phyloP scores from a whole-genome alignment of 2,329 filamentous ascomycete genomes.

The Aspergillus thermomutatus region DNA sequence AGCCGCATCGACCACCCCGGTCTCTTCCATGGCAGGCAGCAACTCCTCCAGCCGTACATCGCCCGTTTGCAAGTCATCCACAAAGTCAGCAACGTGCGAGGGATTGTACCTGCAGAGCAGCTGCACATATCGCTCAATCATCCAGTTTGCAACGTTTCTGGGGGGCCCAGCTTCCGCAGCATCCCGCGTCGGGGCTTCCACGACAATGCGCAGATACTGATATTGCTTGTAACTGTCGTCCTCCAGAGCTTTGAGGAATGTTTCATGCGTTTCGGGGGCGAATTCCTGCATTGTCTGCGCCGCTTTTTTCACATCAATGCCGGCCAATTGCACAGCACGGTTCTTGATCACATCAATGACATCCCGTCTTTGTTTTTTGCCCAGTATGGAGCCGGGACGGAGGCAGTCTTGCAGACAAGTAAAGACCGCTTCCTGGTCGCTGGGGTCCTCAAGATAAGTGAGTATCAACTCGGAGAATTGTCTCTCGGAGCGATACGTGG shows the following conservation, averaged over 20 bases:
- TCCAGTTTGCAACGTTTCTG: constrained; percentile 49
- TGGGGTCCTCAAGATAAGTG: constrained; percentile 79
- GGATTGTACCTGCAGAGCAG: constrained; percentile 88
- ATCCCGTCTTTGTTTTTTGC: constrained; percentile 67
- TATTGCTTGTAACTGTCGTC: constrained; percentile 66
- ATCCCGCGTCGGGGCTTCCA: constrained; percentile 59
- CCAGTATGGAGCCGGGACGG: constrained; percentile 60
- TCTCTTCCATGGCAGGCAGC: constrained; percentile 82
- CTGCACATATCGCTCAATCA: constrained; percentile 81
- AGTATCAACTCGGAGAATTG: constrained; percentile 75
- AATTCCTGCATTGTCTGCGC: constrained; percentile 63
- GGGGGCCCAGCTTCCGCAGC: constrained; percentile 28
- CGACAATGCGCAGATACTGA: constrained; percentile 69
- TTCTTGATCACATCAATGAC: constrained; percentile 65
- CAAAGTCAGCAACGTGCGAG: constrained; percentile 78
- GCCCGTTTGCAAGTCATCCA: constrained; percentile 70
- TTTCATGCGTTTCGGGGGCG: constrained; percentile 63
- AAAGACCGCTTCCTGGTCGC: constrained; percentile 73
- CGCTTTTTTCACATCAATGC: constrained; percentile 62
- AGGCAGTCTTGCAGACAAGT: constrained; percentile 74
- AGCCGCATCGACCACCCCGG: constrained; percentile 86
- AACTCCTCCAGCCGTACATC: constrained; percentile 77
- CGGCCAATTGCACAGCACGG: constrained; percentile 64
- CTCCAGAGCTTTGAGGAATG: constrained; percentile 60
- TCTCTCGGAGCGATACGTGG: constrained; percentile 74